phyloP scores from a whole-genome alignment of 805 yeast genomes.

The Candida khao-thaluensis region DNA sequence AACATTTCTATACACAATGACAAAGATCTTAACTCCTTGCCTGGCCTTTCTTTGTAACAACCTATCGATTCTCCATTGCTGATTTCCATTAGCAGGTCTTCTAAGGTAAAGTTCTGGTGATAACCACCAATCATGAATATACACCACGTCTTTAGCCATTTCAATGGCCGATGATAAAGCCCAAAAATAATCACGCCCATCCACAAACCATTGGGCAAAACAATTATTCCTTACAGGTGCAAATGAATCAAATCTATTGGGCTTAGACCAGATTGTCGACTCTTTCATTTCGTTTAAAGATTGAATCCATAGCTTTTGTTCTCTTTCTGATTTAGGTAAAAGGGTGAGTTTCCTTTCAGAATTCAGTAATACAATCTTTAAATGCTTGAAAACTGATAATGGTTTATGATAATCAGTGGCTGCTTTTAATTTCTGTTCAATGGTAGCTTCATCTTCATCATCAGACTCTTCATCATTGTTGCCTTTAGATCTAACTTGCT shows the following conservation, averaged over 20 bases:
- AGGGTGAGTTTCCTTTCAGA: conserved; percentile 76
- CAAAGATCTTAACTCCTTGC: conserved; percentile 91
- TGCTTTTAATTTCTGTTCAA: conserved; percentile 21
- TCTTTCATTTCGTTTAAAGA: conserved; percentile 69
- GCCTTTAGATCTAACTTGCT: conserved; percentile 32
- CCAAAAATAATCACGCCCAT: conserved; percentile 96
- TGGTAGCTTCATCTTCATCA: conserved; percentile 41
- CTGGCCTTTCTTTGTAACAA: conserved; percentile 85
- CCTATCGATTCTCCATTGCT: conserved; percentile 89
- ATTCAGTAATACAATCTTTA: conserved; percentile 59
- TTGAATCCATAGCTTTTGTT: conserved; percentile 70
- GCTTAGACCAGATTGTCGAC: conserved; percentile 67
- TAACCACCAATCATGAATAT: conserved; percentile 98
- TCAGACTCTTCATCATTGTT: conserved; percentile 33
- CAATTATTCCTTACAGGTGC: conserved; percentile 87
- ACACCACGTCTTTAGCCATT: conserved; percentile 90
- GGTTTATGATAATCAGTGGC: conserved; percentile 18
- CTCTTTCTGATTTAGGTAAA: conserved; percentile 63
- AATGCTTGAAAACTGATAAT: conserved; percentile 52
- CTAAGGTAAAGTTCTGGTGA: conserved; percentile 91
- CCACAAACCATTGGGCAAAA: conserved; percentile 96
- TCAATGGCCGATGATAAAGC: conserved; percentile 88
- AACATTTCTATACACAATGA: conserved; percentile 89
- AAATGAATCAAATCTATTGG: conserved; percentile 79
- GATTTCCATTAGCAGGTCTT: conserved; percentile 93